Evolutionary conservation across 139 green algal species (phyloP).

Genomic region (Raphidocelis subcapitata): DNA sequence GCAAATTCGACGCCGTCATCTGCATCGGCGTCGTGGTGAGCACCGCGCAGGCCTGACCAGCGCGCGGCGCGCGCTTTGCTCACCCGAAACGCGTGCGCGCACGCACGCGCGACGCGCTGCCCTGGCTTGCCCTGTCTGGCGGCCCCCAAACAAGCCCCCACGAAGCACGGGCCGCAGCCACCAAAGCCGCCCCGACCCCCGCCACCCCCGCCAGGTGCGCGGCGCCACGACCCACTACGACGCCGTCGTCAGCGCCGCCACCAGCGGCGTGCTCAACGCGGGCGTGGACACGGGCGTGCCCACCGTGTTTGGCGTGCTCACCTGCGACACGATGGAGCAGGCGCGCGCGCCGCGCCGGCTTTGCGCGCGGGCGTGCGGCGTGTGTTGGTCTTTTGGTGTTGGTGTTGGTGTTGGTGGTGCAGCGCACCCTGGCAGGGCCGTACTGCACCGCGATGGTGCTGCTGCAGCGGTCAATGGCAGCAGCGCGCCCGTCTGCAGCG

Average conservation of each 20-base stretch:
- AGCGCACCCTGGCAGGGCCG: too few relatives aligned
- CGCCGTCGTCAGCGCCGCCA: slow-evolving; percentile 84
- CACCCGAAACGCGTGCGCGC: too few relatives aligned
- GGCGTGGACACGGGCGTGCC: slow-evolving; percentile 51
- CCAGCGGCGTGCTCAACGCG: slow-evolving; percentile 75
- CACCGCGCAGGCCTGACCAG: background rate
- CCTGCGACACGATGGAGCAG: slow-evolving; percentile 93
- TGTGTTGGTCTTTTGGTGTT: too few relatives aligned
- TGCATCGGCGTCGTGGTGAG: slow-evolving; percentile 91
- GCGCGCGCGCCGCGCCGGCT: slow-evolving; percentile 20
- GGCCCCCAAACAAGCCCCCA: too few relatives aligned
- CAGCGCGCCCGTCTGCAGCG: background rate
- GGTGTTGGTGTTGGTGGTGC: too few relatives aligned
- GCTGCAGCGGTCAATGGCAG: too few relatives aligned
- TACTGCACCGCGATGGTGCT: too few relatives aligned
- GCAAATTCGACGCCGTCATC: slow-evolving; percentile 88
- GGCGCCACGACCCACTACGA: slow-evolving; percentile 97
- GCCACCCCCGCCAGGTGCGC: slow-evolving; percentile 61
- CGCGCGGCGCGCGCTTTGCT: too few relatives aligned
- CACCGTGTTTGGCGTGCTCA: slow-evolving; percentile 94
- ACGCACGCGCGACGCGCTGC: too few relatives aligned
- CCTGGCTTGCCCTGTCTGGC: too few relatives aligned
- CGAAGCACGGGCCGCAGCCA: background rate
- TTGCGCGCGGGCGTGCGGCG: too few relatives aligned
- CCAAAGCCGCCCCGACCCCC: background rate